Evolutionary conservation across 441 rosid species (phyloP).

Genomic region (Gossypium gossypioides): DNA sequence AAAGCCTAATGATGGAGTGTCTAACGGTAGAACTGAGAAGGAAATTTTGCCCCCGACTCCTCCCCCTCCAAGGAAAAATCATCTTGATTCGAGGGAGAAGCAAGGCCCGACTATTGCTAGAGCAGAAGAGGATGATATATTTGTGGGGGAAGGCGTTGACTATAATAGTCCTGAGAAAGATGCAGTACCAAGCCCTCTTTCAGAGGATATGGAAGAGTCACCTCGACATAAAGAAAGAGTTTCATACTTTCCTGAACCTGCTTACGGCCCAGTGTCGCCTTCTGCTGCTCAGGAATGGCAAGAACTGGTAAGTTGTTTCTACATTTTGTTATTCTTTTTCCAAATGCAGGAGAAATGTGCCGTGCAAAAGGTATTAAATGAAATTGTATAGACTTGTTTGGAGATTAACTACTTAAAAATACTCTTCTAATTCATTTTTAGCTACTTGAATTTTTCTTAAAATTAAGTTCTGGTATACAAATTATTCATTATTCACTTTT

Average conservation of each 20-base stretch:
- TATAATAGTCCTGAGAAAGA: conserved; percentile 71
- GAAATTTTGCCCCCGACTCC: conserved; percentile 68
- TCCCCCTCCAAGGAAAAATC: conserved; percentile 43
- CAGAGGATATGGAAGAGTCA: conserved; percentile 98
- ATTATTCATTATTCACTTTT: background rate
- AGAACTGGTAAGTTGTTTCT: conserved; percentile 43
- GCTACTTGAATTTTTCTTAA: background rate
- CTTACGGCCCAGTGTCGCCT: conserved; percentile 75
- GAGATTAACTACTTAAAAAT: background rate
- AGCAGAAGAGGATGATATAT: conserved; percentile 72
- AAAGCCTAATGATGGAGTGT: conserved; percentile 33
- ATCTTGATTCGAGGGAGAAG: conserved; percentile 41
- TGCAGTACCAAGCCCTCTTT: conserved; percentile 68
- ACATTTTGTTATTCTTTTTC: background rate
- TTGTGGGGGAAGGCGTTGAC: conserved; percentile 76
- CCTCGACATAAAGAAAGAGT: conserved; percentile 73
- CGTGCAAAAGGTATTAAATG: background rate
- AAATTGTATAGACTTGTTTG: background rate
- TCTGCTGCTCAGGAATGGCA: conserved; percentile 69
- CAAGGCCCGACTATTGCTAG: conserved; percentile 51
- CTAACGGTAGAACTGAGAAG: conserved; percentile 32
- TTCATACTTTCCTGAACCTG: conserved; percentile 58
- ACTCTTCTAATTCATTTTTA: background rate
- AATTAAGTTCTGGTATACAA: background rate
- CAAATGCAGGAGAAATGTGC: background rate